A percentile compares a stretch with the other conserved stretches of the same genome.
Evolutionary conservation across 345 rosid species (phyloP).

Genomic region (Abelmoschus esculentus): DNA sequence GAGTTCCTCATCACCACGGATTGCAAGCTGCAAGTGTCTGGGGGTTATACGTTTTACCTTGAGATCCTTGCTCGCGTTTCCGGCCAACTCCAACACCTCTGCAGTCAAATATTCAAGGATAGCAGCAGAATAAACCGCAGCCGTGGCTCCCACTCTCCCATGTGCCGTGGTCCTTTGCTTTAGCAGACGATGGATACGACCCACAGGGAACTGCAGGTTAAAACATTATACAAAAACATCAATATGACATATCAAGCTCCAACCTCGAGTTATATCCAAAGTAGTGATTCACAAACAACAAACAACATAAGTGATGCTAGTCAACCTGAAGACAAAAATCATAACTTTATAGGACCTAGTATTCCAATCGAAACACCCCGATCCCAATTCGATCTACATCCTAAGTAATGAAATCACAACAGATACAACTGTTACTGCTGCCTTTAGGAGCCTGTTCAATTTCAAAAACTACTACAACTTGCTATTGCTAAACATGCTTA

Average conservation of each 20-base stretch:
- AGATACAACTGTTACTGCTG: background rate
- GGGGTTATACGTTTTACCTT: slow-evolving; percentile 68
- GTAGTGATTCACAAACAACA: background rate
- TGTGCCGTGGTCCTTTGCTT: slow-evolving; percentile 59
- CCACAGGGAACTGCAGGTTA: slow-evolving; percentile 58
- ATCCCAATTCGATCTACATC: background rate
- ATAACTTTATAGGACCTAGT: background rate
- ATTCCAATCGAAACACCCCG: background rate
- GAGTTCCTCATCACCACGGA: slow-evolving; percentile 65
- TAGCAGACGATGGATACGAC: slow-evolving; percentile 53
- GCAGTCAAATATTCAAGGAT: slow-evolving; percentile 64
- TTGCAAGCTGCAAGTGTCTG: slow-evolving; percentile 62
- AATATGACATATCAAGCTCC: background rate
- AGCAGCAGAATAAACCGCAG: slow-evolving; percentile 64
- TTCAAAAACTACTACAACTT: background rate
- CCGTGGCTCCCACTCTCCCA: slow-evolving; percentile 70
- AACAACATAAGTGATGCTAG: background rate
- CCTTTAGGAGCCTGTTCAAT: background rate
- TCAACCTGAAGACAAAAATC: no score
- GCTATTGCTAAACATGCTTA: background rate
- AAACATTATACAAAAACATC: background rate
- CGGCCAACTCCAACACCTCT: slow-evolving; percentile 65
- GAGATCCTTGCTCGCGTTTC: slow-evolving; percentile 67
- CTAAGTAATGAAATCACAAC: background rate
- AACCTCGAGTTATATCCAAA: background rate